Base-by-base conservation (phyloP, 225 moss, liverwort and hornwort species). In the Physcomitrellopsis africana region DNA sequence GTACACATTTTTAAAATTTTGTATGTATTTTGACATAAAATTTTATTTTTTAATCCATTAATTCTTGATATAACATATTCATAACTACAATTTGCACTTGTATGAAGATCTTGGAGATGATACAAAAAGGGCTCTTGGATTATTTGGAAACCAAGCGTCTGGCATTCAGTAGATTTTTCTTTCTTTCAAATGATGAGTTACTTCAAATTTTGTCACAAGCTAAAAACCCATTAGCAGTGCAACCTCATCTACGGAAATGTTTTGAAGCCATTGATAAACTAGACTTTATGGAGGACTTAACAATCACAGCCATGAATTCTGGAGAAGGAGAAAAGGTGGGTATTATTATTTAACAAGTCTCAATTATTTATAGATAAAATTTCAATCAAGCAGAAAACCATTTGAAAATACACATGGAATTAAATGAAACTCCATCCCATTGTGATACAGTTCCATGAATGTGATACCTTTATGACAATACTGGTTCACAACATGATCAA, bases 151-250 rank as follows among this genome's bases (percentile, higher is more conserved):
- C 91, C 0, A 95, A 95, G 41, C 83, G 95, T 61, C 75, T 96
- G 58, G 90, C 95, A 9, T 96, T 96, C 77, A 96, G 93, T 81
- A 87, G 96, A 0, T 92, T 96, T 43, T 93, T 93, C 64, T 93
- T 96, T 71, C 83, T 93, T 13, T 96, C 93, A 45, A 96, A 96
- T 73, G 93, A 96, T 63, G 93, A 93, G 66, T 69, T 96, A 3
- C 86, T 96, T 17, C 96, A 96, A 79, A 96, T 96, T 27, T 80
- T 96, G 22, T 96, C 96, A 18, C 96, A 96, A 89, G 96, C 90
- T 11, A 96, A 93, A 68, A 96, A 96, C 46, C 96, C 93, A 57
- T 61, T 96, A 58, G 91, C 91, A 26, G 91, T 93, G 14, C 95
- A 96, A 72, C 95, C 93, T 52, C 95, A 96, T 77, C 67, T 96